Conservation (phyloP, 805 yeast species). For the Wickerhamomyces pijperi region DNA sequence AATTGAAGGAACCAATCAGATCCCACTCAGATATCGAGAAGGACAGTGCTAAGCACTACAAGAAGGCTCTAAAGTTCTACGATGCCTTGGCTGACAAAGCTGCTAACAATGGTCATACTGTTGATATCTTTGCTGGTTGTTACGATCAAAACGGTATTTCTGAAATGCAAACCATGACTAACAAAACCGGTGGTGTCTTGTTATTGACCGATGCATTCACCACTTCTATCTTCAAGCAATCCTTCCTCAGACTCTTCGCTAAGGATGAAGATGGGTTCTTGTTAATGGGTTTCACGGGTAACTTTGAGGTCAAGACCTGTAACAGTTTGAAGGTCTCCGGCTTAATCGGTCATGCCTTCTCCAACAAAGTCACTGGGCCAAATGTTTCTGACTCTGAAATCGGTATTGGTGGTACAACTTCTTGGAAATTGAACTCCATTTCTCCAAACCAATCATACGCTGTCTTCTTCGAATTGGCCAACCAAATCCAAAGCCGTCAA, state of each 20-base stretch:
- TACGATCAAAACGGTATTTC: slow-evolving; percentile 60
- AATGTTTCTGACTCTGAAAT: slow-evolving; percentile 13
- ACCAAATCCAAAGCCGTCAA: slow-evolving; percentile 4
- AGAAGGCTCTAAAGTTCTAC: slow-evolving; percentile 35
- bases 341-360: slow-evolving; percentile 50
- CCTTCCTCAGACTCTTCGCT: slow-evolving; percentile 40
- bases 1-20: slow-evolving; percentile 50
- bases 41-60: slow-evolving; percentile 27
- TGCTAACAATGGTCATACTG: slow-evolving; percentile 39
- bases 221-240: slow-evolving; percentile 59
- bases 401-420: slow-evolving; percentile 42
- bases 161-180: slow-evolving; percentile 51
- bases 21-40: slow-evolving; percentile 55
- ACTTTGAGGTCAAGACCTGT: slow-evolving; percentile 44
- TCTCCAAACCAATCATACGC: slow-evolving; percentile 51
- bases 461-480: slow-evolving; percentile 38
- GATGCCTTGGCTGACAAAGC: slow-evolving; percentile 34
- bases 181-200: slow-evolving; percentile 51
- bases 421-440: slow-evolving; percentile 50
- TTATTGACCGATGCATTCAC: slow-evolving; percentile 56
- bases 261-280: slow-evolving; percentile 27
- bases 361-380: slow-evolving; percentile 19
- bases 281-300: slow-evolving; percentile 47
- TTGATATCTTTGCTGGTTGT: slow-evolving; percentile 51
- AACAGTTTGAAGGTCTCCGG: slow-evolving; percentile 44